Evolutionary conservation across 345 rosid genomes (phyloP).

Genomic region (Chamaenerion angustifolium): DNA sequence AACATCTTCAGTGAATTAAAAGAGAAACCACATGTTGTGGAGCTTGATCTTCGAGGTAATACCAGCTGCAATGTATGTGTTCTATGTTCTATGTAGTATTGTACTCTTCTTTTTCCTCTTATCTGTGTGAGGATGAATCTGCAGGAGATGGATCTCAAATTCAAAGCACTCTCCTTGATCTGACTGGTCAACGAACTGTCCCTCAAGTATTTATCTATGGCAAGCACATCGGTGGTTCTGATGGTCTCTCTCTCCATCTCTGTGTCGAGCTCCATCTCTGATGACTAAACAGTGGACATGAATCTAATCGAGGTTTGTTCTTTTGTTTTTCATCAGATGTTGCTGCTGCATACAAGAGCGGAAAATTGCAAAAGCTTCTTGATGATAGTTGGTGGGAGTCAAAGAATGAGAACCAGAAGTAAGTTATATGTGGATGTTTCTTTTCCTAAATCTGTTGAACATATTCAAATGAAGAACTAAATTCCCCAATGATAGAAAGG

Average conservation of each 20-base stretch:
- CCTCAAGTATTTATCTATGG: conserved; percentile 87
- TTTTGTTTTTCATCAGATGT: conserved; percentile 9
- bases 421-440: not conserved
- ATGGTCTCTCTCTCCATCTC: conserved; percentile 29
- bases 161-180: conserved; percentile 56
- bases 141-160: conserved; percentile 68
- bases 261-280: no score
- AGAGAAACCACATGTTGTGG: conserved; percentile 40
- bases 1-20: conserved; percentile 37
- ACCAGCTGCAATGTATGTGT: conserved; percentile 3
- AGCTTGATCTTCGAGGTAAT: conserved; percentile 69
- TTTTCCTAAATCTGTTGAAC: not conserved
- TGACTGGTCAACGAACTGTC: conserved; percentile 66
- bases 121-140: conserved; percentile 2
- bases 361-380: conserved; percentile 13
- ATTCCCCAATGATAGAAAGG: no score
- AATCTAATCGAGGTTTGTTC: not conserved
- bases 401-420: not conserved
- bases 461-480: no score
- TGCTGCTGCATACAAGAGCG: conserved; percentile 5
- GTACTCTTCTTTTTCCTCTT: not conserved
- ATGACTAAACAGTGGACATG: not conserved
- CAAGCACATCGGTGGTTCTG: conserved; percentile 83
- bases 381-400: conserved; percentile 1
- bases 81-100: not conserved